phyloP scores from a whole-genome alignment of 495 filamentous ascomycete species.

The Tuber melanosporum region DNA sequence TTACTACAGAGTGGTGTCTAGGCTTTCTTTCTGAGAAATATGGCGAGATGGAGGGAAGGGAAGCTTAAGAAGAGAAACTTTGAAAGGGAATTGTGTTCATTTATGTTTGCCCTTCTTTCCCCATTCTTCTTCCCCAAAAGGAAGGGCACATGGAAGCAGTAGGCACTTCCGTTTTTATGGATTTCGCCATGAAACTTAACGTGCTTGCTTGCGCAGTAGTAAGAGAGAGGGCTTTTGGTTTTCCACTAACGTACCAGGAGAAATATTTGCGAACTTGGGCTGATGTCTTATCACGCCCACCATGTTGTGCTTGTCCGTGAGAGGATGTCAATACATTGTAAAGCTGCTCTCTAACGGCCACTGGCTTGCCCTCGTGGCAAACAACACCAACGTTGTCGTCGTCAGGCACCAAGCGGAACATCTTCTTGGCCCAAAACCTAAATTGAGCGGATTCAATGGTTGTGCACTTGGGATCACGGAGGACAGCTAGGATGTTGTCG shows the following conservation, averaged over 20 bases:
- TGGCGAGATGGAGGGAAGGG: conserved; percentile 4
- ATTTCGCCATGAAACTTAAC: neutral
- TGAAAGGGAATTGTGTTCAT: neutral
- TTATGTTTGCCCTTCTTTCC: neutral
- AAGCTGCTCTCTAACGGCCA: conserved; percentile 55
- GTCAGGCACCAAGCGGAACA: conserved; percentile 50
- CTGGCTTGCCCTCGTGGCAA: conserved; percentile 56
- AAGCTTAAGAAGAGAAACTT: neutral
- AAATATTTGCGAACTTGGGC: conserved; percentile 53
- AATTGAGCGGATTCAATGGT: conserved; percentile 56
- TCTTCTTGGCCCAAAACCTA: conserved; percentile 58
- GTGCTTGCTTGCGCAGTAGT: neutral
- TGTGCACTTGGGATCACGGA: conserved; percentile 54
- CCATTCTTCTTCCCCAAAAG: neutral
- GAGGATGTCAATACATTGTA: conserved; percentile 54
- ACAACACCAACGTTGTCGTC: conserved; percentile 49
- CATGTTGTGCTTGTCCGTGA: conserved; percentile 55
- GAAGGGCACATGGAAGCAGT: neutral
- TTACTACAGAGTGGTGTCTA: neutral
- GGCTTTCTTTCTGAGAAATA: neutral
- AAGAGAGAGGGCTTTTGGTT: conserved; percentile 2
- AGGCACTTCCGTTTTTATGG: neutral
- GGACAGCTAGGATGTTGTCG: conserved; percentile 51
- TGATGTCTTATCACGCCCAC: conserved; percentile 57
- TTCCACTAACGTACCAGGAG: conserved; percentile 48